Evolutionary conservation across 1,284 basidiomycete genomes (phyloP).

Genomic region (Neonothopanus nambi): DNA sequence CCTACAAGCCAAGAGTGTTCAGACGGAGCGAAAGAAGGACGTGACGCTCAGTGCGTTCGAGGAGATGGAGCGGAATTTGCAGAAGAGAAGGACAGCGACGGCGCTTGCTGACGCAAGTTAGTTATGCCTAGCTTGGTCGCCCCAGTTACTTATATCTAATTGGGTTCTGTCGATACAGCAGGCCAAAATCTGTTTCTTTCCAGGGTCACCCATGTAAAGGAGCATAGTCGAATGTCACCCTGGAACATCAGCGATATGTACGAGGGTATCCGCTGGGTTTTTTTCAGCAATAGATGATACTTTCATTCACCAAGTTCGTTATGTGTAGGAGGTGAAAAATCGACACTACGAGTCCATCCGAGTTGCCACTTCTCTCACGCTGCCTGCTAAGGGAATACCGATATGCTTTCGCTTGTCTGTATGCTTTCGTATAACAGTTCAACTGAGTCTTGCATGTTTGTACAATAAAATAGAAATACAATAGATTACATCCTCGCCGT

Average conservation of each 20-base stretch:
- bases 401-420: too few relatives aligned
- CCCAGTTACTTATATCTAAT: conserved; percentile 6
- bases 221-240: conserved; percentile 13
- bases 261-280: conserved; percentile 40
- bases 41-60: conserved; percentile 60
- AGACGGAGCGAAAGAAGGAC: conserved; percentile 26
- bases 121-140: conserved; percentile 23
- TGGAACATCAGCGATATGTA: conserved; percentile 30
- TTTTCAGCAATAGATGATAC: conserved; percentile 37
- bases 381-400: too few relatives aligned
- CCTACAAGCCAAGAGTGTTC: conserved; percentile 29
- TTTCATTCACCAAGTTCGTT: not conserved
- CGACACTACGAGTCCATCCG: too few relatives aligned
- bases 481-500: too few relatives aligned
- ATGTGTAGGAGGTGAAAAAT: too few relatives aligned
- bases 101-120: conserved; percentile 36
- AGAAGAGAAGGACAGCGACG: conserved; percentile 37
- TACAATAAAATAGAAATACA: too few relatives aligned
- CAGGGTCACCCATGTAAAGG: conserved; percentile 14
- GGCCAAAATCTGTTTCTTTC: not conserved
- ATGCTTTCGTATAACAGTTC: too few relatives aligned
- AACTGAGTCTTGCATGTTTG: too few relatives aligned
- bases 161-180: not conserved
- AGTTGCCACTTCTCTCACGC: too few relatives aligned
- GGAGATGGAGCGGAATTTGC: conserved; percentile 59